Percentiles rank a stretch among this genome's conserved stretches.
Evolutionary conservation across 805 yeast species (phyloP).

Genomic region (Candida ipomoeae): DNA sequence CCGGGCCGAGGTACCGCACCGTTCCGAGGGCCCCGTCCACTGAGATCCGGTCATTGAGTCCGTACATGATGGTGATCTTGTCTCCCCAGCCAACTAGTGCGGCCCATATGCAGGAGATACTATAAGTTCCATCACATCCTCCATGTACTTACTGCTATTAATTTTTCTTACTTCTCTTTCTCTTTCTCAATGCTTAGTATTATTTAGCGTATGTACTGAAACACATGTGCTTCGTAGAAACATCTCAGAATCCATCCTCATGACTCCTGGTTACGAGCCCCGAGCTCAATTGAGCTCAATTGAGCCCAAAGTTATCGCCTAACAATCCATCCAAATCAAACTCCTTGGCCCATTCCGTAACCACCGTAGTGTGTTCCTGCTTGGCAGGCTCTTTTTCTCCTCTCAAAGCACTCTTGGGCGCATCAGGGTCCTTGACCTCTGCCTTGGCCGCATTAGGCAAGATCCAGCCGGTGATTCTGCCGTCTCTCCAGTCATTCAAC

Average conservation of each 20-base stretch:
- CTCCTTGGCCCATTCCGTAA: slow-evolving; percentile 88
- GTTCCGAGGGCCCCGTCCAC: slow-evolving; percentile 55
- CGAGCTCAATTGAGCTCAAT: neutral
- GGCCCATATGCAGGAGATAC: neutral
- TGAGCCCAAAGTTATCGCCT: slow-evolving; percentile 39
- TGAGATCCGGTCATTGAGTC: slow-evolving; percentile 16
- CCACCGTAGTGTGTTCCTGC: slow-evolving; percentile 71
- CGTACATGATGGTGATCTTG: neutral
- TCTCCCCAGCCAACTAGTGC: neutral
- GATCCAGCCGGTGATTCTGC: slow-evolving; percentile 88
- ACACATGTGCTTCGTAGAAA: too few relatives aligned
- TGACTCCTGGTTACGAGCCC: too few relatives aligned
- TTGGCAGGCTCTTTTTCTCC: slow-evolving; percentile 45
- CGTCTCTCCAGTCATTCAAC: slow-evolving; percentile 95
- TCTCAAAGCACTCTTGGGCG: slow-evolving; percentile 36
- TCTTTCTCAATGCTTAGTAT: neutral
- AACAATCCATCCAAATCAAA: slow-evolving; percentile 86
- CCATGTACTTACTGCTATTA: too few relatives aligned
- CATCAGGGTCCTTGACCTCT: slow-evolving; percentile 24
- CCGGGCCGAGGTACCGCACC: slow-evolving; percentile 53
- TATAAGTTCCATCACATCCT: neutral
- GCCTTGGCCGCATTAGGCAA: slow-evolving; percentile 46
- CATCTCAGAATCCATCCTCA: too few relatives aligned
- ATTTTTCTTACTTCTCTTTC: too few relatives aligned
- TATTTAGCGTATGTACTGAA: too few relatives aligned